Evolutionary conservation across 345 rosid genomes (phyloP).

Genomic region (Excoecaria cochinchinensis): DNA sequence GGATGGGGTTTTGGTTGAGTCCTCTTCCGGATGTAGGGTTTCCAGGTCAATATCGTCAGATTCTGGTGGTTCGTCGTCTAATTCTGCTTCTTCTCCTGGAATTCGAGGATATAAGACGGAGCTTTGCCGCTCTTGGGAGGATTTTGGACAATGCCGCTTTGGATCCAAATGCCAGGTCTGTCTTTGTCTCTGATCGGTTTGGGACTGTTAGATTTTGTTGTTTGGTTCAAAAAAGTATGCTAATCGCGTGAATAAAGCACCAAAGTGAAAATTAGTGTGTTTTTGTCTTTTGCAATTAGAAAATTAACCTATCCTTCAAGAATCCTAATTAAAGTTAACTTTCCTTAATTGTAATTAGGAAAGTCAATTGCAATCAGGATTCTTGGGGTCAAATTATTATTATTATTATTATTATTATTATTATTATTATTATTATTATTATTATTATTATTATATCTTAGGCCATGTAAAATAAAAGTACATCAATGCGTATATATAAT

Average conservation of each 20-base stretch:
- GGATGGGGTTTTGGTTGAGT: slow-evolving; percentile 56
- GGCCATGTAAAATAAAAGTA: neutral
- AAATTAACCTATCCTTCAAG: too few relatives aligned
- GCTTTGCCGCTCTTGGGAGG: slow-evolving; percentile 35
- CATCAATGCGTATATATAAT: neutral
- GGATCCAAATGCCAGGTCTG: slow-evolving; percentile 46
- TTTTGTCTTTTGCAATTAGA: too few relatives aligned
- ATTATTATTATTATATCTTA: neutral
- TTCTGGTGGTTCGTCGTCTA: slow-evolving; percentile 20
- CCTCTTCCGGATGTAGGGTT: slow-evolving; percentile 23
- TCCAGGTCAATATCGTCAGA: slow-evolving; percentile 6
- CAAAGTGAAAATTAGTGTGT: too few relatives aligned
- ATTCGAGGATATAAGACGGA: slow-evolving; percentile 24
- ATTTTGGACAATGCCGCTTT: slow-evolving; percentile 35
- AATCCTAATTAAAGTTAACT: too few relatives aligned
- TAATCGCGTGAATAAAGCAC: neutral
- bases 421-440: too few relatives aligned
- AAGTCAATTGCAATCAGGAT: too few relatives aligned
- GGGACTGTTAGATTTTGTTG: neutral
- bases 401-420: too few relatives aligned
- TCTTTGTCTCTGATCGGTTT: neutral
- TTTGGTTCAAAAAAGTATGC: neutral
- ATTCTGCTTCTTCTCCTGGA: slow-evolving; percentile 16
- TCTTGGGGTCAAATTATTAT: too few relatives aligned
- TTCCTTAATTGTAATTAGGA: too few relatives aligned